phyloP scores from a whole-genome alignment of 1,284 basidiomycete species.

The Cronartium quercuum region DNA sequence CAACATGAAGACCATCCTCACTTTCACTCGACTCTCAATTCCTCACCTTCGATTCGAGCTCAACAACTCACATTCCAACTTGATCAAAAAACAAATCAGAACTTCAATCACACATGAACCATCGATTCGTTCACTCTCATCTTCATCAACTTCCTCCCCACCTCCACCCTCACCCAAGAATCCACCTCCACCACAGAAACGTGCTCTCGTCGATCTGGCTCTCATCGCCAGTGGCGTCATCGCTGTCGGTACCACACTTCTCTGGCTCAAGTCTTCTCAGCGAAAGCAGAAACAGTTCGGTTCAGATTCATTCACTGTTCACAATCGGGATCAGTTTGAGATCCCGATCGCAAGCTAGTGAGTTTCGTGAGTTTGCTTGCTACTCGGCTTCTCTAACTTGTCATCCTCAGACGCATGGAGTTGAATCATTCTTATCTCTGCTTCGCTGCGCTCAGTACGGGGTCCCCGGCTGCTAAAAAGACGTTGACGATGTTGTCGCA shows the following conservation, averaged over 20 bases:
- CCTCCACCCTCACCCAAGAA: not conserved
- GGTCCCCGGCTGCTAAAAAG: slow-evolving; percentile 25
- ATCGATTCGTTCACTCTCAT: not conserved
- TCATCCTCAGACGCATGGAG: not conserved
- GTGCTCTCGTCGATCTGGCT: slow-evolving; percentile 18
- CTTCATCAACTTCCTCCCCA: not conserved
- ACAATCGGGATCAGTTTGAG: slow-evolving; percentile 21
- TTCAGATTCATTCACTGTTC: not conserved
- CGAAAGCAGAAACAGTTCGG: not conserved
- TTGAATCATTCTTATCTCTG: not conserved
- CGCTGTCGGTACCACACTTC: slow-evolving; percentile 15
- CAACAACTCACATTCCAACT: too few species aligned
- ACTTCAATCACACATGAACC: too few species aligned
- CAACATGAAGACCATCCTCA: too few species aligned
- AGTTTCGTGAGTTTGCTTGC: slow-evolving; percentile 9
- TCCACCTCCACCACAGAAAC: slow-evolving; percentile 25
- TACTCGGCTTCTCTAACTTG: not conserved
- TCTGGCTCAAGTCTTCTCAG: slow-evolving; percentile 19
- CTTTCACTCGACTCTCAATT: too few species aligned
- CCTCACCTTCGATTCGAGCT: too few species aligned
- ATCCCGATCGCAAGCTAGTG: slow-evolving; percentile 35
- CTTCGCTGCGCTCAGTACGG: slow-evolving; percentile 8
- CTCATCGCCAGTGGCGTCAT: slow-evolving; percentile 25
- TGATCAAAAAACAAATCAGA: too few species aligned
- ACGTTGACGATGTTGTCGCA: slow-evolving; percentile 25